Evolutionary conservation across 768 basidiomycete genomes (phyloP), one percentile per base, ranked within the genome.

Genomic region (Termitomyces sp.): DNA sequence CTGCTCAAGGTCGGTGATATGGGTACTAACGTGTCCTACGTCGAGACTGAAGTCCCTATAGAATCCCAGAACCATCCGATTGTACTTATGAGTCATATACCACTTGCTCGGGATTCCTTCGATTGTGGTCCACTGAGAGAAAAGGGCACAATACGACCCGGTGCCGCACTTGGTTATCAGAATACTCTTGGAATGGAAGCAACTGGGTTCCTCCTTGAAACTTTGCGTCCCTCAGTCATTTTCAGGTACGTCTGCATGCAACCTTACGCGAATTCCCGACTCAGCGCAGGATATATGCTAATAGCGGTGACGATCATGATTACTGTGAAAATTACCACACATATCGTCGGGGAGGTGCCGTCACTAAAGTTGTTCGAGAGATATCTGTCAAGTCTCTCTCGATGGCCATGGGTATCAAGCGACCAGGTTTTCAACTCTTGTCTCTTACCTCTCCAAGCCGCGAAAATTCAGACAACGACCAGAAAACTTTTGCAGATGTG

Each of bases 281-380:
- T 29, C 26, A 48, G 20, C 37, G 15, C 26, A 8, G 63, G 62
- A 62, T 48, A 57, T 49, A 31, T 37, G 58, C 55, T 47, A 31
- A 53, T 59, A 93, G 91, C 63, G 96, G 92, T 5, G 94, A 98
- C 70, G 94, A 98, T 66, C 94, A 97, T 68, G 96, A 98, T 65
- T 93, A 95, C 62, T 98, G 96, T 71, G 91, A 91, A 74, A 84
- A 86, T 66, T 75, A 69, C 62, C 72, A 61, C 67, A 70, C 54
- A 60, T 60, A 55, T 51, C 48, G 55, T 54, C 59, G 59, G n/a
- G 58, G 58, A 36, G 63, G 59, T 34, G 64, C 64, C 36, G 34
- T 61, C 18, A 64, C 68, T 26, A 70, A 70, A 36, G 73, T 36
- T 15, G 36, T 83, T 13, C 81, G 78, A 51, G 95, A 98, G 73